phyloP scores from a whole-genome alignment of 805 yeast species.

The Barnettozyma californica region DNA sequence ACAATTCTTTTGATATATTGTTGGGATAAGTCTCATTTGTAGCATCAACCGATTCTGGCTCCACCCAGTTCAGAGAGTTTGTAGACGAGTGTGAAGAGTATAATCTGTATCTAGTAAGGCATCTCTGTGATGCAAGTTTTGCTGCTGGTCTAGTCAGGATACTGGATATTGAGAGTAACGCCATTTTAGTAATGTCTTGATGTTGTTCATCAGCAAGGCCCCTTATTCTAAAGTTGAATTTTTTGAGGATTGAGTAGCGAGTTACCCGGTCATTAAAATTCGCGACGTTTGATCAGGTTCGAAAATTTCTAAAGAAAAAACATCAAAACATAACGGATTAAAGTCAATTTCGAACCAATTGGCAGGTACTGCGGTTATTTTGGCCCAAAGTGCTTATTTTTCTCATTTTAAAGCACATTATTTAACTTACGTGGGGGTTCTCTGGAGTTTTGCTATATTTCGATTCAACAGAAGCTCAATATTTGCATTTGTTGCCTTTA shows the following conservation, averaged over 20 bases:
- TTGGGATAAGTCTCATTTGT: constrained; percentile 41
- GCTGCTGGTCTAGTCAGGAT: not conserved
- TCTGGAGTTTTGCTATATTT: no score
- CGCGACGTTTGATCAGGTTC: not conserved
- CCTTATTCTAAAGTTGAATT: not conserved
- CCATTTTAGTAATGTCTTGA: not conserved
- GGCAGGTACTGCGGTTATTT: not conserved
- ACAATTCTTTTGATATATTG: constrained; percentile 45
- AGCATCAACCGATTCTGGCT: constrained; percentile 5
- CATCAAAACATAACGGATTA: not conserved
- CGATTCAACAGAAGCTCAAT: not conserved
- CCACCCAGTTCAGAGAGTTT: not conserved
- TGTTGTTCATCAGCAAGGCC: not conserved
- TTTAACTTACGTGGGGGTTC: not conserved
- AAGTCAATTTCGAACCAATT: not conserved
- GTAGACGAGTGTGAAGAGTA: not conserved
- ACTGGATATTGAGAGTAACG: not conserved
- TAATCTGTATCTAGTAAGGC: not conserved
- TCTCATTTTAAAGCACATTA: not conserved
- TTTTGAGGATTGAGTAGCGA: not conserved
- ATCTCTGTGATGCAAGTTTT: not conserved
- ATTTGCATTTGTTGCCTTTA: no score
- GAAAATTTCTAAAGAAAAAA: not conserved
- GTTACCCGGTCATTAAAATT: not conserved
- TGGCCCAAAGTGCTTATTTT: not conserved